Evolutionary conservation across 257 asterid genomes (phyloP).

Genomic region (Jasminum sambac): DNA sequence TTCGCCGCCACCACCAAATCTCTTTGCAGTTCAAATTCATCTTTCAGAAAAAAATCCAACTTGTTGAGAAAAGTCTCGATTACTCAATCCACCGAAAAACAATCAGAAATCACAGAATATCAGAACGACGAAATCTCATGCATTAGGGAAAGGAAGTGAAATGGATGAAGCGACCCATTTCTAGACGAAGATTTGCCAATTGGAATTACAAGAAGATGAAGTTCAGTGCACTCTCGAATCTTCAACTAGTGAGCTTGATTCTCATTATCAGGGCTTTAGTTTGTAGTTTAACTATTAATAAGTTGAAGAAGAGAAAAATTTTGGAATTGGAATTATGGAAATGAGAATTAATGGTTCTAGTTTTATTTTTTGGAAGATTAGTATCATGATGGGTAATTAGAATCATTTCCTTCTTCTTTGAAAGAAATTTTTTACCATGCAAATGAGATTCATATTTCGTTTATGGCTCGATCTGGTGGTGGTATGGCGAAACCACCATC

Average conservation of each 20-base stretch:
- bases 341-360: slow-evolving; percentile 80
- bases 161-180: slow-evolving; percentile 82
- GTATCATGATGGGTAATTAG: slow-evolving; percentile 81
- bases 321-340: slow-evolving; percentile 61
- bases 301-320: slow-evolving; percentile 30
- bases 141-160: slow-evolving; percentile 48
- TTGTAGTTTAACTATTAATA: slow-evolving; percentile 45
- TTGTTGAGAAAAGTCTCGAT: slow-evolving; percentile 55
- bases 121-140: slow-evolving; percentile 45
- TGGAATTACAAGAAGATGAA: slow-evolving; percentile 66
- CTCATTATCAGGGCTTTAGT: slow-evolving; percentile 49
- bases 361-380: slow-evolving; percentile 72
- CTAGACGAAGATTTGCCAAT: slow-evolving; percentile 74
- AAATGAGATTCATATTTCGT: slow-evolving; percentile 81
- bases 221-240: slow-evolving; percentile 41
- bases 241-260: slow-evolving; percentile 62
- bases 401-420: slow-evolving; percentile 59
- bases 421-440: slow-evolving; percentile 61
- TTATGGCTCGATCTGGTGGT: too few species aligned
- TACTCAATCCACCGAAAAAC: slow-evolving; percentile 60
- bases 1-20: too few species aligned
- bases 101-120: slow-evolving; percentile 40
- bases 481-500: too few species aligned
- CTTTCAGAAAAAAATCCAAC: slow-evolving; percentile 56
- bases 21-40: slow-evolving; percentile 54